A percentile compares a stretch with the other conserved stretches of the same genome.
phyloP scores from a whole-genome alignment of 1,139 yeast genomes.

The Petasospora rhodanensis region DNA sequence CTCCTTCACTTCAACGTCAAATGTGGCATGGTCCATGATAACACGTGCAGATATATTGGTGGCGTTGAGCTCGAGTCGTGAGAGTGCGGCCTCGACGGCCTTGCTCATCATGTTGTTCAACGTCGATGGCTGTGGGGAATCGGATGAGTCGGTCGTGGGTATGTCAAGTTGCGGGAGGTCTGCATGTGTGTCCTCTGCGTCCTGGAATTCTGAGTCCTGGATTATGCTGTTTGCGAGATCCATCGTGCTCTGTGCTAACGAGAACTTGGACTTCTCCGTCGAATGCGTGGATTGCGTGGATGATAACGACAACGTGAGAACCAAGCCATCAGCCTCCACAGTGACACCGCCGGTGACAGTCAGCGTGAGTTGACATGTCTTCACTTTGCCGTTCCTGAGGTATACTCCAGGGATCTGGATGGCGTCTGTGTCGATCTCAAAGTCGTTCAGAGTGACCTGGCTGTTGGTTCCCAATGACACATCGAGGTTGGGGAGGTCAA shows the following conservation, averaged over 20 bases:
- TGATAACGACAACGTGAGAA: slow-evolving; percentile 43
- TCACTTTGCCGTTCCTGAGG: slow-evolving; percentile 59
- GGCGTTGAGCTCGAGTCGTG: slow-evolving; percentile 51
- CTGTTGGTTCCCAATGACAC: slow-evolving; percentile 64
- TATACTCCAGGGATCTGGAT: slow-evolving; percentile 65
- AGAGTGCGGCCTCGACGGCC: slow-evolving; percentile 67
- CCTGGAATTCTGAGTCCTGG: slow-evolving; percentile 23
- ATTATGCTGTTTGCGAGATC: slow-evolving; percentile 61
- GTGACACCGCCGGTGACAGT: slow-evolving; percentile 64
- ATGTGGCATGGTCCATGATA: slow-evolving; percentile 45
- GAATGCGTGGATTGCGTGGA: slow-evolving; percentile 19
- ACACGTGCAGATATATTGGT: slow-evolving; percentile 42
- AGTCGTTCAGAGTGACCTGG: slow-evolving; percentile 53
- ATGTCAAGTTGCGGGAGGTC: no score
- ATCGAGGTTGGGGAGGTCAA: slow-evolving; percentile 76
- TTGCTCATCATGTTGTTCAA: slow-evolving; percentile 54
- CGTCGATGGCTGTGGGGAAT: slow-evolving; percentile 10
- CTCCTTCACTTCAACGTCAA: slow-evolving; percentile 41
- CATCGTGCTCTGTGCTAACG: slow-evolving; percentile 61
- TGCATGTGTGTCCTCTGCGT: no score
- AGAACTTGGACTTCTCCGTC: slow-evolving; percentile 34
- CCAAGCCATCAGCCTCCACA: slow-evolving; percentile 53
- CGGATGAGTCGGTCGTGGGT: no score
- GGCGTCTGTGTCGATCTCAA: slow-evolving; percentile 69
- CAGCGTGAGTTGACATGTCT: slow-evolving; percentile 45